Conservation (phyloP, 1,284 basidiomycete genomes). For the Kwoniella shivajii region DNA sequence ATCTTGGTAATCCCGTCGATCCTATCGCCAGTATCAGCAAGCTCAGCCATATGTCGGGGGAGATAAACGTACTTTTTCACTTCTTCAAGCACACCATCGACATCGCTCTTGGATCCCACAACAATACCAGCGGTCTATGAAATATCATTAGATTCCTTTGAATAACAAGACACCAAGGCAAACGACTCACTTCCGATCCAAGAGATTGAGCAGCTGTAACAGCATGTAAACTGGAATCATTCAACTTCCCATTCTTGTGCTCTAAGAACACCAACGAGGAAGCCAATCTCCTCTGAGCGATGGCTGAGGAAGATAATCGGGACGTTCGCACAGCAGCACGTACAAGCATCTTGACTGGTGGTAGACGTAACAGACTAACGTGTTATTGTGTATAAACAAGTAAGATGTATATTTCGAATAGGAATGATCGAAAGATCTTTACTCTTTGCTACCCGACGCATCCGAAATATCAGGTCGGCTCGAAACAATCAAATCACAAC, state of each 20-base stretch:
- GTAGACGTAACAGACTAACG: background rate
- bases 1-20: conserved; percentile 56
- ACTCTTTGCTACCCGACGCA: too few relatives aligned
- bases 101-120: conserved; percentile 71
- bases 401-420: too few relatives aligned
- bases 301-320: conserved; percentile 10
- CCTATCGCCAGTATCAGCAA: conserved; percentile 23
- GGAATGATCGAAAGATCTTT: too few relatives aligned
- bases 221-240: conserved; percentile 83
- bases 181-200: conserved; percentile 58
- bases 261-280: conserved; percentile 81
- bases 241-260: conserved; percentile 78
- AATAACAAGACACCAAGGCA: background rate
- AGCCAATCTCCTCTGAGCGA: conserved; percentile 41
- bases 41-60: background rate
- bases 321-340: conserved; percentile 16
- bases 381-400: too few relatives aligned
- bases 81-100: conserved; percentile 69
- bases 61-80: conserved; percentile 68
- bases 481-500: too few relatives aligned
- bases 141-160: background rate
- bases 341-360: conserved; percentile 8
- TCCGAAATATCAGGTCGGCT: too few relatives aligned
- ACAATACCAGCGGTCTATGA: conserved; percentile 79
- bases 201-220: conserved; percentile 84